Base-by-base conservation (phyloP, 164 flowering plant species). In the Stephania cephalantha region DNA sequence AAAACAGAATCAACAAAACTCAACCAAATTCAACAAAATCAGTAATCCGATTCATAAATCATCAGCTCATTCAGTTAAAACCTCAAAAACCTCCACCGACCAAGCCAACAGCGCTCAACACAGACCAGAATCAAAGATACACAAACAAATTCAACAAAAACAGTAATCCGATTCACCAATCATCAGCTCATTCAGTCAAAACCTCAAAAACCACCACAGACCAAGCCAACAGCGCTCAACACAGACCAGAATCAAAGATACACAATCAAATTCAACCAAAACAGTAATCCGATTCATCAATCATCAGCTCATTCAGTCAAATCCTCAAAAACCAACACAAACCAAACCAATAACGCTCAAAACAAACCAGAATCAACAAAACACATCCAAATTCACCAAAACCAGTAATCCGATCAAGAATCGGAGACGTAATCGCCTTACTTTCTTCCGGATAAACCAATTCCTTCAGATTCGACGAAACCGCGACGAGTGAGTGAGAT, bases 391-490 rank as follows among this genome's bases (percentile, higher is more conserved):
- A 5, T 9, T 15, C 46, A 42, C n/a, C 15, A 58, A 58, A 11
- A 2, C 29, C 44, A 11, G 4, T 6, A 50, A 75, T 45, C 42
- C 10, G 22, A 66, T 31, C 30, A 13, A 71, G 46, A 46, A 45
- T 17, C 44, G n/a, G 48, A 46, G 25, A 42, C 15, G 10, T 48
- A 17, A 18, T 30, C 4, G 9, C 55, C 71, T 75, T 77, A 81
- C 83, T 71, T 81, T 25, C 68, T 81, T 22, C 52, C 18, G 20
- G 71, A 67, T 46, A 71, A 73, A 46, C 55, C 45, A 22, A 73
- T 20, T 29, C 63, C 73, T 4, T 0, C 42, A 42, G 66, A 71
- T 25, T 70, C 45, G n/a, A 64, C 22, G 35, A 69, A 68, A 73
- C 79, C 77, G 45, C 46, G 61, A 45, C 77, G 78, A 75, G 65